phyloP scores from a whole-genome alignment of 495 filamentous ascomycete species.

The Aspergillus biplanus region DNA sequence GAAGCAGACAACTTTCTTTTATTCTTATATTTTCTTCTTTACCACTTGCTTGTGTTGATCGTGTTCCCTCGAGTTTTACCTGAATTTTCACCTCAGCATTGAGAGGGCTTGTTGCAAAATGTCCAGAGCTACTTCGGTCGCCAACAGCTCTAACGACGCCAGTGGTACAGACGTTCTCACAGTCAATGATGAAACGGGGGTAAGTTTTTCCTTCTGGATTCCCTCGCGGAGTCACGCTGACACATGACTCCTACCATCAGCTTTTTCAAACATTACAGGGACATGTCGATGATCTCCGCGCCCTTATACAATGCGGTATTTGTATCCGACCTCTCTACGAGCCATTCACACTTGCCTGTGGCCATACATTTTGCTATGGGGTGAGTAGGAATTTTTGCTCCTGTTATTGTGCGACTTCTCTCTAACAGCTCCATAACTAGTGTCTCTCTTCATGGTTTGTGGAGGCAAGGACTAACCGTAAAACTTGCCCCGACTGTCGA shows the following conservation, averaged over 20 bases:
- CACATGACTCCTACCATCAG: slow-evolving; percentile 30
- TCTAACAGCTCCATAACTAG: slow-evolving; percentile 33
- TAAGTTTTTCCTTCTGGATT: slow-evolving; percentile 25
- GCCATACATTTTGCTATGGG: slow-evolving; percentile 77
- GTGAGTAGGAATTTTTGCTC: slow-evolving; percentile 38
- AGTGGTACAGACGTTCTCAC: slow-evolving; percentile 26
- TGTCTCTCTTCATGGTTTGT: slow-evolving; percentile 71
- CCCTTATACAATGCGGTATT: slow-evolving; percentile 65
- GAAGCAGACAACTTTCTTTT: not conserved
- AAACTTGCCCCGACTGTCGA: slow-evolving; percentile 76
- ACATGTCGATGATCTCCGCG: slow-evolving; percentile 54
- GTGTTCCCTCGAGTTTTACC: not conserved
- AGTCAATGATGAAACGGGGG: slow-evolving; percentile 36
- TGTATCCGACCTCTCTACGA: slow-evolving; percentile 73
- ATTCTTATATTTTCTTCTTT: not conserved
- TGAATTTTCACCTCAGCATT: not conserved
- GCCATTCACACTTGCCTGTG: slow-evolving; percentile 71
- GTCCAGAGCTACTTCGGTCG: slow-evolving; percentile 19
- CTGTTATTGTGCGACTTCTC: not conserved
- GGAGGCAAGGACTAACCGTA: slow-evolving; percentile 55
- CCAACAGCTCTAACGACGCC: slow-evolving; percentile 9
- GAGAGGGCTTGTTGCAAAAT: slow-evolving; percentile 15
- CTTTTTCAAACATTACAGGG: slow-evolving; percentile 53
- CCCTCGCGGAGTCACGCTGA: slow-evolving; percentile 5
- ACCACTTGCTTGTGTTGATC: not conserved